phyloP scores from a whole-genome alignment of 1,284 basidiomycete genomes.

The Tilletia setariae region DNA sequence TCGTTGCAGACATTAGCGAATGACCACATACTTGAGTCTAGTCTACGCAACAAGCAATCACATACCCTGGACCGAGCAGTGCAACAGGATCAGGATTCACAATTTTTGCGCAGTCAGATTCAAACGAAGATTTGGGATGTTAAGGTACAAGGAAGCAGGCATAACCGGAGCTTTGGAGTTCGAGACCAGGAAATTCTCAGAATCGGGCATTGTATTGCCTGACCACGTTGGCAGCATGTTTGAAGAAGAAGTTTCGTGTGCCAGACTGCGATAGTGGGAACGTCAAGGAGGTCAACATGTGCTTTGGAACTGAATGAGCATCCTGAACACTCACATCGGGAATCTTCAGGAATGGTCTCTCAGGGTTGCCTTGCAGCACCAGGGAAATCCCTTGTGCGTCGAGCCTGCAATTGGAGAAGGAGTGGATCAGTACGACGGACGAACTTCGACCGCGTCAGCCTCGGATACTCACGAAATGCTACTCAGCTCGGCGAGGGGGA shows the following conservation, averaged over 20 bases:
- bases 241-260: constrained; percentile 62
- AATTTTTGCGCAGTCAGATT: no score
- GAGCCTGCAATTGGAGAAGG: constrained; percentile 19
- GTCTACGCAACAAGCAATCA: no score
- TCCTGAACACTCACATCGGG: constrained; percentile 54
- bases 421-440: no score
- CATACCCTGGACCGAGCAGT: no score
- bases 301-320: neutral
- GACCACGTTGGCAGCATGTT: constrained; percentile 55
- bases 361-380: constrained; percentile 61
- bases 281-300: neutral
- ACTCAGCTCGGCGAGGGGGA: constrained; percentile 80
- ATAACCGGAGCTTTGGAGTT: no score
- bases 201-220: constrained; percentile 26
- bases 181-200: neutral
- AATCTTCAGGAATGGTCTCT: constrained; percentile 62
- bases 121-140: no score
- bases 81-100: no score
- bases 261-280: constrained; percentile 20
- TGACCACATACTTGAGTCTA: neutral
- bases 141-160: no score
- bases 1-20: constrained; percentile 21
- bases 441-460: neutral
- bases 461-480: constrained; percentile 64
- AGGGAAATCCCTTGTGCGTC: constrained; percentile 59